Conservation (phyloP, 2,329 filamentous ascomycete species). For the Rutstroemia sp. region DNA sequence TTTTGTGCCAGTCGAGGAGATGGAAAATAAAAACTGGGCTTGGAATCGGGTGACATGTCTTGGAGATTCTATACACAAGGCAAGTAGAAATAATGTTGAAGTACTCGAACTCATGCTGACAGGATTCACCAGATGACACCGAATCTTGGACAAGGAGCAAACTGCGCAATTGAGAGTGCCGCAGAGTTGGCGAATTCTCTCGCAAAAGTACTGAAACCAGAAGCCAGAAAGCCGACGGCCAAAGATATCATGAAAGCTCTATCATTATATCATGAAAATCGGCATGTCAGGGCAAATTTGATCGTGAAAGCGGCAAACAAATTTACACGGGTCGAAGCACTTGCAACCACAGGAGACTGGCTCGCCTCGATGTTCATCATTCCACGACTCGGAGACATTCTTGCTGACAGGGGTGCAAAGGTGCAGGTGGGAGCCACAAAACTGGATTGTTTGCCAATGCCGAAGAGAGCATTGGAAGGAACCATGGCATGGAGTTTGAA, state of each 20-base stretch:
- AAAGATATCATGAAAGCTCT: neutral
- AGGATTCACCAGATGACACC: neutral
- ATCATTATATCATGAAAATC: slow-evolving; percentile 15
- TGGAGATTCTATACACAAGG: slow-evolving; percentile 18
- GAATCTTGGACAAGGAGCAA: slow-evolving; percentile 32
- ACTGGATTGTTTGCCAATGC: slow-evolving; percentile 27
- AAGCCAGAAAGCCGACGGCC: neutral
- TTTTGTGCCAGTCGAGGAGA: slow-evolving; percentile 2
- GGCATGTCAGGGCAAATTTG: slow-evolving; percentile 15
- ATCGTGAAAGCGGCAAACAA: slow-evolving; percentile 18
- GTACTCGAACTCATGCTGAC: neutral
- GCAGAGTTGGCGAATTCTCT: slow-evolving; percentile 31
- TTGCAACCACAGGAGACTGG: slow-evolving; percentile 12
- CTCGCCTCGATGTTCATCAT: slow-evolving; percentile 16
- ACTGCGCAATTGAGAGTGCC: slow-evolving; percentile 34
- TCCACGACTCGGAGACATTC: slow-evolving; percentile 16
- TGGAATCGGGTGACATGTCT: slow-evolving; percentile 17
- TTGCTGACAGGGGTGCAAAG: slow-evolving; percentile 17
- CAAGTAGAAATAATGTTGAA: neutral
- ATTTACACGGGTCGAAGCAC: slow-evolving; percentile 19
- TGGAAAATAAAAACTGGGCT: slow-evolving; percentile 14
- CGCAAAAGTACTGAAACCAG: neutral
- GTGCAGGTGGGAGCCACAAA: slow-evolving; percentile 20
- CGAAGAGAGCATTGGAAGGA: slow-evolving; percentile 17
- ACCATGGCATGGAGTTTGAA: slow-evolving; percentile 22